Base-by-base conservation (phyloP, 805 yeast genomes). In the Candida ortonii region DNA sequence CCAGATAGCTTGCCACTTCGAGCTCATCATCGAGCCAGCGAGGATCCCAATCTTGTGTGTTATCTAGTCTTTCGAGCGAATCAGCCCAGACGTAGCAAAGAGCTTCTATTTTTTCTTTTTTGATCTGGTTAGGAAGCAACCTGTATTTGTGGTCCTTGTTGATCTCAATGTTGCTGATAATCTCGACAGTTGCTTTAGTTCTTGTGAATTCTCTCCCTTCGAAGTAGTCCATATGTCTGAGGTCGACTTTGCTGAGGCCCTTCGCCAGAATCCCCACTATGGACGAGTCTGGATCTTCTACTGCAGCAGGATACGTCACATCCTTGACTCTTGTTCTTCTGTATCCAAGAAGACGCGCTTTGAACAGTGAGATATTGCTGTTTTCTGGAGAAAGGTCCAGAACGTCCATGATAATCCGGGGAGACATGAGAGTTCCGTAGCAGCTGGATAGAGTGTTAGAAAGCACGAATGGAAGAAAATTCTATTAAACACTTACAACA, bases 191-290 rank as follows among this genome's bases (percentile, higher is more conserved):
- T 12, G 37, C 41, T 2, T 22, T n/a, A 7, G n/a, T 7, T 21
- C 41, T 16, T 6, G 28, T 18, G 24, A 32, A 47, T 22, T 40
- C 41, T 23, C 28, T 39, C 0, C 54, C 52, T 29, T 47, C 52
- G 15, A 38, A 47, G 26, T 41, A 44, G 33, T 49, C 54, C 32
- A 47, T 32, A 19, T 46, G 43, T 22, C 34, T 22, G 10, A 49
- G 7, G 17, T 43, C 49, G 13, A 20, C 14, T 4, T 39, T 24
- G 2, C 34, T 17, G 2, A 49, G 28, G 6, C 45, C 50, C 16
- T 25, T 30, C 10, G 39, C 45, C 22, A 41, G 21, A 9, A 37
- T 22, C 2, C 52, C 47, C 9, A 23, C 32, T 2, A 40, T 38
- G 1, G 13, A 17, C 9, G 33, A 16, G 8, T 26, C 32, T 15